Base-by-base conservation (phyloP, 495 filamentous ascomycete genomes). In the Rusavskia elegans region DNA sequence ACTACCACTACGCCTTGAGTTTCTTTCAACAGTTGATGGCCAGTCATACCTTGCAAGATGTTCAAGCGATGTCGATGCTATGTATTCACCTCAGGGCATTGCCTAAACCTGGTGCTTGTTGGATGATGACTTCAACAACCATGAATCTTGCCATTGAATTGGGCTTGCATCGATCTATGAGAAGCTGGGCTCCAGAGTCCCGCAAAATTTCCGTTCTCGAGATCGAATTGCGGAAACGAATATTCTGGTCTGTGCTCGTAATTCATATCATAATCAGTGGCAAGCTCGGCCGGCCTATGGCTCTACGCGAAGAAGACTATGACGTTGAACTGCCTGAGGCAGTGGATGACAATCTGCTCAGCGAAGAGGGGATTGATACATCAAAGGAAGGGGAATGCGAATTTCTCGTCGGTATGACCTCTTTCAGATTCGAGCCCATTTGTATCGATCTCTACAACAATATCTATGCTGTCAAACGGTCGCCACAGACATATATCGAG, bases 41-140 rank as follows among this genome's bases (percentile, higher is more conserved):
- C 20, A 74, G 71, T 36, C 79, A 79, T 53, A 72, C 71, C 0
- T 59, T 86, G 19, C 71, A 81, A 39, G 77, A 82, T 54, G 63
- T 88, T 5, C 84, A 88, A 59, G 85, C 85, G 4, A 55, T 89
- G 50, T 69, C 78, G 17, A 68, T 89, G 66, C 77, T 90, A 45
- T 77, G 75, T 45, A 59, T 72, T 9, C 83, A 88, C 62, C 73
- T 85, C 2, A 77, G 86, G 48, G 81, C 76, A 56, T 83, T 87
- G 50, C 83, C 85, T n/a, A 86, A 87, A 57, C 85, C 86, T 25
- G 83, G 81, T 23, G 80, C 81, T 49, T 80, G 80, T 21, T 81
- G 76, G 68, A 73, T 80, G 53, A 67, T 85, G 39, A 75, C 75
- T 35, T 73, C 71, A 50, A 74, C 72, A 42, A 76, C 81, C 9